phyloP scores from a whole-genome alignment of 2,329 filamentous ascomycete genomes.

The Fonsecaea monophora region DNA sequence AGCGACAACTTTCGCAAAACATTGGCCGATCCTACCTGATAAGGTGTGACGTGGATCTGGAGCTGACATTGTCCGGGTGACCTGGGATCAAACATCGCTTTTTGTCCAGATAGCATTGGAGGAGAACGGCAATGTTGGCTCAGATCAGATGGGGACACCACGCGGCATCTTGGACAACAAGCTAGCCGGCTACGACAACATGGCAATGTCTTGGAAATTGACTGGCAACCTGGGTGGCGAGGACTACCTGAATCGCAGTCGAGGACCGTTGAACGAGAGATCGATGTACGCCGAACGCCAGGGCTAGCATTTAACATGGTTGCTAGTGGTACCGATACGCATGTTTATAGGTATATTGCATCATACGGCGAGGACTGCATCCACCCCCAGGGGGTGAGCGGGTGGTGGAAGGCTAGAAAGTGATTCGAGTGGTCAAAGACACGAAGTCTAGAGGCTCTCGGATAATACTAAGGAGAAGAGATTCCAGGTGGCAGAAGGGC shows the following conservation, averaged over 20 bases:
- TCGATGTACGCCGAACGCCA: constrained; percentile 62
- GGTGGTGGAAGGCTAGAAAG: too few relatives aligned
- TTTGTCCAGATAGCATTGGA: constrained; percentile 75
- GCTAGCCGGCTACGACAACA: constrained; percentile 49
- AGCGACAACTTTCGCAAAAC: constrained; percentile 16
- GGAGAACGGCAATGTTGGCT: constrained; percentile 67
- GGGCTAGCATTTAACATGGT: constrained; percentile 55
- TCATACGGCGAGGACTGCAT: too few relatives aligned
- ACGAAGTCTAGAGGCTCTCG: too few relatives aligned
- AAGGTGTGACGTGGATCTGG: neutral
- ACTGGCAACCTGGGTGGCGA: constrained; percentile 66
- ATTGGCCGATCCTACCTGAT: neutral
- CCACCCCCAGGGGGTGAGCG: too few relatives aligned
- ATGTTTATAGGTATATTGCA: too few relatives aligned
- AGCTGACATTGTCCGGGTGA: constrained; percentile 53
- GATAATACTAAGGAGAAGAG: too few relatives aligned
- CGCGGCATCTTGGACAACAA: constrained; percentile 60
- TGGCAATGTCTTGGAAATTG: constrained; percentile 60
- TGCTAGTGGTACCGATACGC: too few relatives aligned
- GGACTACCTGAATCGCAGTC: constrained; percentile 58
- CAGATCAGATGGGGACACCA: constrained; percentile 67
- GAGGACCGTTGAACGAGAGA: constrained; percentile 65
- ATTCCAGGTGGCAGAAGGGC: constrained; percentile 30
- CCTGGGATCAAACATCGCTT: constrained; percentile 75
- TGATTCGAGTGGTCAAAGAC: too few relatives aligned